phyloP scores from a whole-genome alignment of 148 eudicot genomes.

The Rhododendron ferrugineum region DNA sequence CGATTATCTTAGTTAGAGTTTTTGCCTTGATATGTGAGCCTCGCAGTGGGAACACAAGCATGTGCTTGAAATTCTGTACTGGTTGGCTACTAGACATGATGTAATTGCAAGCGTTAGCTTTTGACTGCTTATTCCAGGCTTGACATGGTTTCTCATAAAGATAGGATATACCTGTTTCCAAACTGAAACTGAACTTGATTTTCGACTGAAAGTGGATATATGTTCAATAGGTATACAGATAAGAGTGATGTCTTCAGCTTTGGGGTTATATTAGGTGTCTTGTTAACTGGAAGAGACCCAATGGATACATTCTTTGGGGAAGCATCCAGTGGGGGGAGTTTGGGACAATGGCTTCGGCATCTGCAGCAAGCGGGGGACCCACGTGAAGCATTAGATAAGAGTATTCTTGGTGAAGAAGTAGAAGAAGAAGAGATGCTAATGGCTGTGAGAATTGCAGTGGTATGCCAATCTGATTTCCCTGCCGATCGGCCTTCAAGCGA shows the following conservation, averaged over 20 bases:
- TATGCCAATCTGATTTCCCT: constrained; percentile 78
- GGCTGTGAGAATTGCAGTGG: constrained; percentile 83
- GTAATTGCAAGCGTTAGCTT: not conserved
- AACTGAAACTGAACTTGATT: not conserved
- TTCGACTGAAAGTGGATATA: not conserved
- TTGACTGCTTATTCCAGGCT: not conserved
- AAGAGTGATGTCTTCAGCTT: constrained; percentile 93
- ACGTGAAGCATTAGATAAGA: constrained; percentile 70
- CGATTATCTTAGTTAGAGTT: no score
- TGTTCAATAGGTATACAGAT: constrained; percentile 55
- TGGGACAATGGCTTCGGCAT: constrained; percentile 78
- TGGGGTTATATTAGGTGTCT: constrained; percentile 74
- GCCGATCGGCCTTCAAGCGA: constrained; percentile 89
- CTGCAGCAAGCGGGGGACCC: constrained; percentile 84
- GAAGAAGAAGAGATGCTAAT: constrained; percentile 94
- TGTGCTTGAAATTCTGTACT: not conserved
- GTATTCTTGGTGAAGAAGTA: constrained; percentile 68
- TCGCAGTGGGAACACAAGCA: not conserved
- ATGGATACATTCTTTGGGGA: constrained; percentile 66
- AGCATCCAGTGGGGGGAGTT: constrained; percentile 55
- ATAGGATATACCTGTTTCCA: not conserved
- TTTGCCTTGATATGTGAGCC: not conserved
- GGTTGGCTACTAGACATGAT: not conserved
- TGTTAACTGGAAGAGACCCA: constrained; percentile 79
- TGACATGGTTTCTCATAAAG: not conserved